These are phyloP conservation scores for Linum usitatissimum DNA, from an alignment of 345 rosid species.

Conservation along the genomic window DNA sequence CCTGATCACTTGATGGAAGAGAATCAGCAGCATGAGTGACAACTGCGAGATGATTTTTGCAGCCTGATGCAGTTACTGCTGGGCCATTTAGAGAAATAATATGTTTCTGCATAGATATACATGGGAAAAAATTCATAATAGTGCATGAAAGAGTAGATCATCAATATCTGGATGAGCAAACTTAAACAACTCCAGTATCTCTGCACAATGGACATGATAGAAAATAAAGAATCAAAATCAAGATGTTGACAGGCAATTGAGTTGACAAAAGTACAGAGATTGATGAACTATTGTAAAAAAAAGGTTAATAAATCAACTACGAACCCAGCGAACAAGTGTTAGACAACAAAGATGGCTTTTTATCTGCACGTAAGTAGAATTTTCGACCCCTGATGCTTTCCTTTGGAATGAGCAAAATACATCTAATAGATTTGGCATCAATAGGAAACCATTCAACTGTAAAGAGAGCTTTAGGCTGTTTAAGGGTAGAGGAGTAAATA, in stretches of 20 bases:
- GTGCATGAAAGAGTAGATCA: neutral
- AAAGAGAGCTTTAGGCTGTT: no score
- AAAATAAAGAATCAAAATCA: neutral
- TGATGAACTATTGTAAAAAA: neutral
- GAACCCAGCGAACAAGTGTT: no score
- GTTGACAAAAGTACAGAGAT: neutral
- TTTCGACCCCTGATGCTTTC: no score
- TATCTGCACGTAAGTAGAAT: no score
- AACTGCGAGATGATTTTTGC: slow-evolving; percentile 66
- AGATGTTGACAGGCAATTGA: neutral
- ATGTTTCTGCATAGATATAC: slow-evolving; percentile 48
- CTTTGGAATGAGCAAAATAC: no score
- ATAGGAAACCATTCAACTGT: no score
- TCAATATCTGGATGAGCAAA: neutral
- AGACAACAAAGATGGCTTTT: no score
- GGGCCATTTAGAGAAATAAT: slow-evolving; percentile 81
- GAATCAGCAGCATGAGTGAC: slow-evolving; percentile 73
- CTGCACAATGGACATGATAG: neutral
- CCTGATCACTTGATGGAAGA: slow-evolving; percentile 84
- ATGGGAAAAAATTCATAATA: slow-evolving; percentile 6
- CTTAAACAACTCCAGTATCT: neutral
- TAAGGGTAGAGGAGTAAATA: no score
- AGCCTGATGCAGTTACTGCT: slow-evolving; percentile 75
- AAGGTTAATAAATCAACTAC: no score
- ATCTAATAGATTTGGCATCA: no score